Evolutionary conservation across 768 basidiomycete genomes (phyloP), one percentile per base, ranked within the genome.

Genomic region (Clitopilus passeckerianus): DNA sequence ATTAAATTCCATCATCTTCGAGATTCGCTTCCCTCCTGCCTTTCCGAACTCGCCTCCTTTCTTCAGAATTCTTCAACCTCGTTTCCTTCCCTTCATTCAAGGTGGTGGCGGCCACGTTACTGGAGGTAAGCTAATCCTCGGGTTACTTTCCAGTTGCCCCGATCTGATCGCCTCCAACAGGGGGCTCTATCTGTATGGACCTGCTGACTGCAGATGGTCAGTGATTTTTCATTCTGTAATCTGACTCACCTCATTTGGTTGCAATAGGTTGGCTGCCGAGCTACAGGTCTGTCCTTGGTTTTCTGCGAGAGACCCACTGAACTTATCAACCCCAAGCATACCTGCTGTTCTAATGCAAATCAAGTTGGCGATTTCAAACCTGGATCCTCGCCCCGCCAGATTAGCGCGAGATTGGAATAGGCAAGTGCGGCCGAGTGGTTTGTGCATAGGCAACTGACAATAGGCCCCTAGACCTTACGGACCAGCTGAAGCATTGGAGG

Each of bases 151-250:
- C 54, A 35, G 35, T 57, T 54, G 57, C 54, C 22, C 60, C 34
- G 41, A 50, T 57, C 18, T 30, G 8, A 46, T 23, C 61, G 53
- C 23, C 54, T 60, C 55, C 54, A 6, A 34, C 61, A 83, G 86
- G 87, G 10, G 88, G 87, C 1, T 87, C 85, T 3, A 87, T 90
- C 54, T 90, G 88, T 64, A 88, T 90, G 86, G 87, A 89, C 67
- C 72, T 88, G 6, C 71, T 89, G 54, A 87, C 86, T 1, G 75
- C 84, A 0, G 83, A 86, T 60, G 86, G 86, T 83, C 57, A 63
- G 78, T 22, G 12, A 57, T 27, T 8, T n/a, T 6, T 44, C 37
- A 22, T 34, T 35, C 4, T 18, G 4, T 43, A 7, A 27, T 59
- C 33, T 58, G 24, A 24, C 35, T 10, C 24, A 5, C 33, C 56